Base-by-base conservation (phyloP, 495 filamentous ascomycete species). In the Podospora pseudopauciseta region DNA sequence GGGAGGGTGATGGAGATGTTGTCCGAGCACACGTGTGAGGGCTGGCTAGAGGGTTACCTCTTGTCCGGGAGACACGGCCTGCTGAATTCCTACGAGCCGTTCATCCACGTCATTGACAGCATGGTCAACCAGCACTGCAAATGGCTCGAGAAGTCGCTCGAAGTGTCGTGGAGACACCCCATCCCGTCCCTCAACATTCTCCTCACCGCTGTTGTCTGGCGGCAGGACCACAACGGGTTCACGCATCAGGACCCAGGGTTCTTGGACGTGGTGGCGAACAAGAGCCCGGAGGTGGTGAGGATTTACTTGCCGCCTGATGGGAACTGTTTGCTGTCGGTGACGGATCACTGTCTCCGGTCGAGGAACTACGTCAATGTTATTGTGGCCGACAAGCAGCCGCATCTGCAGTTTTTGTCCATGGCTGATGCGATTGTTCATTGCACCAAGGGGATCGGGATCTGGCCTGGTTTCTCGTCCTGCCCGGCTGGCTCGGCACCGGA, bases 121-220 rank as follows among this genome's bases (percentile, higher is more conserved):
- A 92, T 91, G 89, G 89, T 92, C 63, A 90, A 90, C 75, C 89
- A 81, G 76, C 90, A 91, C 78, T 90, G 88, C 81, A 92, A 92
- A 75, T 91, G 89, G 90, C 82, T 92, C 61, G 90, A 92, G 72
- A 92, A 92, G 77, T 90, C 86, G 69, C 77, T 86, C 9, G 90
- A 91, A 71, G 86, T 91, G 3, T 86, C 89, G 69, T 92, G 89
- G 89, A 83, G 90, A 32, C 83, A 80, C 64, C 87, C 86, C 74
- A 78, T 91, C 19, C 83, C 88, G 19, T 90, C 88, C 1, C 84
- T 92, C 67, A 92, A 92, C 77, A 90, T 92, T 67, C 83, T 92
- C 15, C 83, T 91, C 32, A 92, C 89, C 0, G 86, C 88, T 1
- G 90, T 90, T 2, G 90, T 91, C 62, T 91, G 90, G 90, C 77